These are phyloP conservation scores for Chaetoceros muelleri DNA, from an alignment of 108 stramenopile genomes.

Conservation along the genomic window DNA sequence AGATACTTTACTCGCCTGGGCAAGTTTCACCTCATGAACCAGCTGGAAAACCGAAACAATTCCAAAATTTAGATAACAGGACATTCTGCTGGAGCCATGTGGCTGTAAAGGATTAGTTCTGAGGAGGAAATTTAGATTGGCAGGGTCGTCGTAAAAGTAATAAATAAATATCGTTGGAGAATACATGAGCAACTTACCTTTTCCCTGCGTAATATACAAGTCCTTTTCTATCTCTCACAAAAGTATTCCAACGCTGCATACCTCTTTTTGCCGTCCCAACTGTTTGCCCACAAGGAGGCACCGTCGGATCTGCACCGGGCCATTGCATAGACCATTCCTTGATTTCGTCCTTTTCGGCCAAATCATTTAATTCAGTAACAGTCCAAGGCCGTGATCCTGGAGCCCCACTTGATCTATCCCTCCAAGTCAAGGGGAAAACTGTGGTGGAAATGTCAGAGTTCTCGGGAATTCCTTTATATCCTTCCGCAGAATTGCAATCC, in stretches of 20 bases:
- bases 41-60: slow-evolving; percentile 46
- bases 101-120: slow-evolving; percentile 32
- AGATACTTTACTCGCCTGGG: slow-evolving; percentile 6
- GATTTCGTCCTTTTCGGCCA: slow-evolving; percentile 4
- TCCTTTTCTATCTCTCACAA: slow-evolving; percentile 17
- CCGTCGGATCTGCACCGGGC: slow-evolving; percentile 38
- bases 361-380: slow-evolving; percentile 7
- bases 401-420: not conserved
- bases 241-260: slow-evolving; percentile 39
- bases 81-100: slow-evolving; percentile 51
- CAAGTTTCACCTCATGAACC: slow-evolving; percentile 29
- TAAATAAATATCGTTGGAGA: too few relatives aligned
- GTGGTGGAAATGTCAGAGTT: not conserved
- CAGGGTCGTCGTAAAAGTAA: too few relatives aligned
- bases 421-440: slow-evolving; percentile 12
- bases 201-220: slow-evolving; percentile 34
- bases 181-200: too few relatives aligned
- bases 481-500: too few relatives aligned
- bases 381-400: slow-evolving; percentile 27
- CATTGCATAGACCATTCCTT: slow-evolving; percentile 30
- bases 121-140: too few relatives aligned
- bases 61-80: slow-evolving; percentile 56
- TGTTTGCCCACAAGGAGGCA: slow-evolving; percentile 50
- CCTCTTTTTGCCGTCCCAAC: slow-evolving; percentile 30
- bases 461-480: not conserved